Evolutionary conservation across 116 monocot genomes (phyloP).

Genomic region (Iris pallida): DNA sequence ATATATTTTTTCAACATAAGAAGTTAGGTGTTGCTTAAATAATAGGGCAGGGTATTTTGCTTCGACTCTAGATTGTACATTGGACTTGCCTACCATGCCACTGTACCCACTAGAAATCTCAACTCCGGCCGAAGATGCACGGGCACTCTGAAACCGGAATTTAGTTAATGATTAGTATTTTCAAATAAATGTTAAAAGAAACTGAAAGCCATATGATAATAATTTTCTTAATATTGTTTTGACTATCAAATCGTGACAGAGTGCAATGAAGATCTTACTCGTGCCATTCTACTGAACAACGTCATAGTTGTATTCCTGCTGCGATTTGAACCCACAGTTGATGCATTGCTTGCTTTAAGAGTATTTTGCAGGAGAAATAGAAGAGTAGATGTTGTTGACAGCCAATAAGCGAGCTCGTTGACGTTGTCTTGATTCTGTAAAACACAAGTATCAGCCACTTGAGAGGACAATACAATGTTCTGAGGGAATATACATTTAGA

Average conservation of each 20-base stretch:
- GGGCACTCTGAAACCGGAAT: constrained; percentile 35
- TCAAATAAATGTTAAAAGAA: neutral
- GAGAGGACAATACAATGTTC: neutral
- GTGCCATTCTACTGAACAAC: constrained; percentile 65
- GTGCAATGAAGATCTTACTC: constrained; percentile 32
- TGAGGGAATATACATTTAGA: neutral
- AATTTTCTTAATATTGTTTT: neutral
- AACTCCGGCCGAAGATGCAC: constrained; percentile 41
- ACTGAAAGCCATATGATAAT: neutral
- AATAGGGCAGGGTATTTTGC: constrained; percentile 94
- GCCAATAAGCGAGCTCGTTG: constrained; percentile 88
- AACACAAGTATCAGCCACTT: neutral
- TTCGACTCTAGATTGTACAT: constrained; percentile 49
- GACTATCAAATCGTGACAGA: neutral
- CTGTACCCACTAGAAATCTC: constrained; percentile 92
- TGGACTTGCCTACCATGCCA: constrained; percentile 58
- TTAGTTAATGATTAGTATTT: neutral
- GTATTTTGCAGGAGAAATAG: constrained; percentile 84
- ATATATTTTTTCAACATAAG: constrained; percentile 96
- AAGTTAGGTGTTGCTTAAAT: constrained; percentile 93
- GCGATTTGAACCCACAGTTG: constrained; percentile 34
- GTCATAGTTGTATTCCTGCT: constrained; percentile 36
- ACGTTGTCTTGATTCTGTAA: constrained; percentile 60
- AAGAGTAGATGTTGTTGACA: constrained; percentile 81
- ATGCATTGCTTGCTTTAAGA: constrained; percentile 68